These are phyloP conservation scores for Nicotiana rustica DNA, from an alignment of 305 asterid species.

Conservation along the genomic window DNA sequence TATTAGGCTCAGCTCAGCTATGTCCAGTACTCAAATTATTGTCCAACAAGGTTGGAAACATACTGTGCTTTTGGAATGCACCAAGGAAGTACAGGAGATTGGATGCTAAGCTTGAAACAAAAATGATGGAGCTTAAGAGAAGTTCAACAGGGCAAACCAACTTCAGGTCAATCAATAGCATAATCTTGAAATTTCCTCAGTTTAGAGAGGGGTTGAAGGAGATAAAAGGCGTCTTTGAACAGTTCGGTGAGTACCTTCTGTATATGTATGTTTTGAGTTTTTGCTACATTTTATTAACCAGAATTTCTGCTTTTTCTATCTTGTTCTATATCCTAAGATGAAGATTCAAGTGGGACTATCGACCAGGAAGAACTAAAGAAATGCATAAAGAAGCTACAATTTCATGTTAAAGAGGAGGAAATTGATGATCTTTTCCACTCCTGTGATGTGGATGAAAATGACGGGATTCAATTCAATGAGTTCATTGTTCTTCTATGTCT, in stretches of 20 bases:
- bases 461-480: slow-evolving; percentile 63
- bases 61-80: slow-evolving; percentile 44
- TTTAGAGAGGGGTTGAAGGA: slow-evolving; percentile 54
- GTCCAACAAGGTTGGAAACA: slow-evolving; percentile 40
- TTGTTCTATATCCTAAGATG: slow-evolving; percentile 43
- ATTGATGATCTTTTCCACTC: slow-evolving; percentile 52
- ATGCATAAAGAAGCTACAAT: slow-evolving; percentile 52
- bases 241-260: slow-evolving; percentile 48
- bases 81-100: slow-evolving; percentile 48
- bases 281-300: not conserved
- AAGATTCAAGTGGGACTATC: slow-evolving; percentile 55
- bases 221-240: slow-evolving; percentile 49
- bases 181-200: slow-evolving; percentile 61
- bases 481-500: slow-evolving; percentile 61
- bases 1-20: slow-evolving; percentile 39
- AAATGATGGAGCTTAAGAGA: slow-evolving; percentile 53
- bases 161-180: slow-evolving; percentile 54
- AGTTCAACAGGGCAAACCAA: slow-evolving; percentile 38
- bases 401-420: slow-evolving; percentile 48
- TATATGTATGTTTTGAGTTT: not conserved
- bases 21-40: slow-evolving; percentile 42
- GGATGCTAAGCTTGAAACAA: slow-evolving; percentile 50
- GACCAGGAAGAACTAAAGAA: slow-evolving; percentile 54
- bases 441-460: slow-evolving; percentile 53
- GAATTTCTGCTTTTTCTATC: not conserved